A percentile compares a stretch with the other conserved stretches of the same genome.
Evolutionary conservation across 495 filamentous ascomycete genomes (phyloP).

Genomic region (Aspergillus steynii): DNA sequence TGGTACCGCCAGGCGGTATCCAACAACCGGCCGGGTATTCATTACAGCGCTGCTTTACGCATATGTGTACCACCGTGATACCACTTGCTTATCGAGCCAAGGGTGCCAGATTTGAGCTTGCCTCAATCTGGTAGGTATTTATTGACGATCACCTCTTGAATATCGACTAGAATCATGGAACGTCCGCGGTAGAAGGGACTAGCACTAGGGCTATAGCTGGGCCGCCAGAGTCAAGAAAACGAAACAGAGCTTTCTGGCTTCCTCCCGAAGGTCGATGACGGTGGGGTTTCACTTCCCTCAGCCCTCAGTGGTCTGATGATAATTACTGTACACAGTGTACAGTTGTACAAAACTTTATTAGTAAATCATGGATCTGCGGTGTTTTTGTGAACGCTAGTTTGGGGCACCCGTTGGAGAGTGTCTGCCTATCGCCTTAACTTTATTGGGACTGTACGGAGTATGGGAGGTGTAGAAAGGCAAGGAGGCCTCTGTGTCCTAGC

Average conservation of each 20-base stretch:
- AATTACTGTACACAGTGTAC: not conserved
- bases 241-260: not conserved
- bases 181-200: not conserved
- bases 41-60: no score
- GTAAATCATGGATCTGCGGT: not conserved
- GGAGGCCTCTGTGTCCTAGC: no score
- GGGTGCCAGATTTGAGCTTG: not conserved
- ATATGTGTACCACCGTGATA: not conserved
- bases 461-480: not conserved
- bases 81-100: not conserved
- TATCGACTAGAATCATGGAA: not conserved
- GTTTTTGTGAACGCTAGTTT: not conserved
- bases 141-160: not conserved
- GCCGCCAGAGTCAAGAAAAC: not conserved
- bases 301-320: not conserved
- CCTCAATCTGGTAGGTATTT: not conserved
- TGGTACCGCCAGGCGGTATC: not conserved
- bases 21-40: not conserved
- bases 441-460: not conserved
- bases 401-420: not conserved
- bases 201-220: not conserved
- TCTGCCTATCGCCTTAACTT: no score
- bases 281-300: not conserved
- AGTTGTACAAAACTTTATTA: not conserved
- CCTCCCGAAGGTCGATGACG: not conserved